Base-by-base conservation (phyloP, 495 filamentous ascomycete species). In the Neohortaea acidophila region DNA sequence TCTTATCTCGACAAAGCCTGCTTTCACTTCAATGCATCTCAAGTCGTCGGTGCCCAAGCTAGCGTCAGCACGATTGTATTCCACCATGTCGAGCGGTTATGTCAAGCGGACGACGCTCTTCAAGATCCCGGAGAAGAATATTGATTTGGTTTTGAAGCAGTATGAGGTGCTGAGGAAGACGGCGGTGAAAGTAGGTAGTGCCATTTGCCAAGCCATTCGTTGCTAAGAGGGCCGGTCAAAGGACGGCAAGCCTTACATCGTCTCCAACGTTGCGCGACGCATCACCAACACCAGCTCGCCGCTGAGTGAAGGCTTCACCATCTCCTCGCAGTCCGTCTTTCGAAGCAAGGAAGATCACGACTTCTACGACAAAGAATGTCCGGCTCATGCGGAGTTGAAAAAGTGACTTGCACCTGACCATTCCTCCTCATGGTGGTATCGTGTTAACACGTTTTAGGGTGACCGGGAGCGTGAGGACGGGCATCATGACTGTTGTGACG, bases 281-380 rank as follows among this genome's bases (percentile, higher is more conserved):
- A 21, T 40, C 25, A 36, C 23, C 19, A 40, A 40, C 18, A 40
- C 37, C 15, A 17, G 13, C 5, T 40, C 25, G 25, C 37, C 24
- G 4, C 17, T 40, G 24, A 40, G 37, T 19, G 24, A 40, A 26
- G 37, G 37, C 13, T 40, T 31, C 15, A 40, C 37, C 5, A 32
- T 40, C n/a, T 18, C 28, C 13, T 40, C 37, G 24, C 37, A 40
- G 23, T 30, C 37, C 25, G 20, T 40, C 12, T 40, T 40, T 17
- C n/a, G 15, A 26, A 33, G 15, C 22, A n/a, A 32, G 5, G 37
- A 40, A 18, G 37, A 40, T 32, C 37, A 40, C 22, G 37, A 40
- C 13, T 40, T 40, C 17, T 40, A 40, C 25, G 37, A 40, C 17
- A 40, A 40, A 15, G 37, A 40, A 14, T 40, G 37, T 22, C 26